Evolutionary conservation across 2,329 filamentous ascomycete species (phyloP).

Genomic region (Colletotrichum nymphaeae): DNA sequence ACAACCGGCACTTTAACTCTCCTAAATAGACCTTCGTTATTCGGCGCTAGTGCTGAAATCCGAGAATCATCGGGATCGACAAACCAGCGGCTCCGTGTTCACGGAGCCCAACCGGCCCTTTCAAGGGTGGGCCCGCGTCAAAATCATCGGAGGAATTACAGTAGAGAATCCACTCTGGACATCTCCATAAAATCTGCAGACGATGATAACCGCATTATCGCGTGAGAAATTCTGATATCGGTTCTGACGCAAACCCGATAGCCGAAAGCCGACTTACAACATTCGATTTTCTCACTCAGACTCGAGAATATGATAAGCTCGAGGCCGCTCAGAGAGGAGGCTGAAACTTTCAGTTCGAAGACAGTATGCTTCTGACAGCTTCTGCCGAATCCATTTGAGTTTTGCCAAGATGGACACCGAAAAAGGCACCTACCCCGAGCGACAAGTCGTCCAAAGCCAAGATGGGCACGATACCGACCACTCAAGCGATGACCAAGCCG

Average conservation of each 20-base stretch:
- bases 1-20: background rate
- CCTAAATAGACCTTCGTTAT: background rate
- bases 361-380: background rate
- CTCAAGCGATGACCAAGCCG: background rate
- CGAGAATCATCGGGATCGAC: background rate
- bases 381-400: background rate
- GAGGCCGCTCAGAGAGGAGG: background rate
- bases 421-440: background rate
- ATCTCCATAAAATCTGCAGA: background rate
- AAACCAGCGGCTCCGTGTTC: background rate
- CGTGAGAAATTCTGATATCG: constrained; percentile 5
- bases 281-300: background rate
- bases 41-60: background rate
- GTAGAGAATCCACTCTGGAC: background rate
- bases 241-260: constrained; percentile 17
- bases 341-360: background rate
- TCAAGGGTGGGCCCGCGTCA: background rate
- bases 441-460: background rate
- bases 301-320: background rate
- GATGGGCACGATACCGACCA: constrained; percentile 7
- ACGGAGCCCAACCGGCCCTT: background rate
- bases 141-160: background rate
- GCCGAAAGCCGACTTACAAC: constrained; percentile 28
- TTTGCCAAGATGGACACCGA: constrained; percentile 12
- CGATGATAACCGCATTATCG: background rate